phyloP scores from a whole-genome alignment of 2,329 filamentous ascomycete species.

The Aspergillus udagawae region DNA sequence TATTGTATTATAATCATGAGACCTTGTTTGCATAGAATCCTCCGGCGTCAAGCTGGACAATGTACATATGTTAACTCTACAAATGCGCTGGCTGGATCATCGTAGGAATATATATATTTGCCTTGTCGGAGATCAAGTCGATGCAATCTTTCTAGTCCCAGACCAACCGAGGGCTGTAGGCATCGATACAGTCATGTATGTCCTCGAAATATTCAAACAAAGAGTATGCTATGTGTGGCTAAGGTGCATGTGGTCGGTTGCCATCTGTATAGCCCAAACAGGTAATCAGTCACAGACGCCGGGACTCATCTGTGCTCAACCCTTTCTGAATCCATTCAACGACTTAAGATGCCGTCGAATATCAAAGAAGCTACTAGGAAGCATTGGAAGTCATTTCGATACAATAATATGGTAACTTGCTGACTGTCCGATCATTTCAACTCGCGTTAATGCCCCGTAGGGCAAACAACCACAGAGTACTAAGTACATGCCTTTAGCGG shows the following conservation, averaged over 20 bases:
- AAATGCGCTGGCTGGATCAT: background rate
- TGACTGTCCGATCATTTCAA: background rate
- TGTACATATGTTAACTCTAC: background rate
- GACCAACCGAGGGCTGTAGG: background rate
- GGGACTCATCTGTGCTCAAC: background rate
- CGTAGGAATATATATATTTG: background rate
- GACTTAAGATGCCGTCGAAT: background rate
- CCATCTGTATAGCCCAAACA: background rate
- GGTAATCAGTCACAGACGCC: background rate
- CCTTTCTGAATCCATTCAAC: background rate
- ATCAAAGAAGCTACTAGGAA: background rate
- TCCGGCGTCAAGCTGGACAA: background rate
- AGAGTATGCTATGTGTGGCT: background rate
- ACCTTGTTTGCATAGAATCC: constrained; percentile 1
- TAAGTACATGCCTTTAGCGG: background rate
- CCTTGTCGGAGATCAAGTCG: background rate
- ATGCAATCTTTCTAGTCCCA: background rate
- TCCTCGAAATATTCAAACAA: background rate
- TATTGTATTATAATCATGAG: constrained; percentile 1
- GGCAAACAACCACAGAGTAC: background rate
- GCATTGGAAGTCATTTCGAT: background rate
- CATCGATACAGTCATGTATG: background rate
- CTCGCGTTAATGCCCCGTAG: background rate
- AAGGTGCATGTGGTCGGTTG: background rate
- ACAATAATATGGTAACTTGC: background rate